These are phyloP conservation scores for Epipyxis sp. DNA, from an alignment of 108 stramenopile genomes.

Conservation along the genomic window DNA sequence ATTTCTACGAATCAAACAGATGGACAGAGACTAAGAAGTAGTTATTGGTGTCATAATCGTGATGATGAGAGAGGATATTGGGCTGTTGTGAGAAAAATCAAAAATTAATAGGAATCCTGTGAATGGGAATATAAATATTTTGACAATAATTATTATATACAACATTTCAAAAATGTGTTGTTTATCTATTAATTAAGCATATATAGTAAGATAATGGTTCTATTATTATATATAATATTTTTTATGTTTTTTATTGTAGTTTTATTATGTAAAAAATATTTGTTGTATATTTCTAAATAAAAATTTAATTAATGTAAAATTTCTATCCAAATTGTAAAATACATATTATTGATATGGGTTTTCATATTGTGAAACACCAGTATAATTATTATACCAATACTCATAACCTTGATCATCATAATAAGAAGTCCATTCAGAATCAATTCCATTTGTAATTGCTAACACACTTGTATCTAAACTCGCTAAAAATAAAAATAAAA, in stretches of 20 bases:
- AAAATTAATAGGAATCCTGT: too few species aligned
- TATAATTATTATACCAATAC: conserved; percentile 15
- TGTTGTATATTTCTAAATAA: too few species aligned
- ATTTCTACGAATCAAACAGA: background rate
- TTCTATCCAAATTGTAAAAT: too few species aligned
- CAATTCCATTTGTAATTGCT: background rate
- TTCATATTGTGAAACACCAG: conserved; percentile 22
- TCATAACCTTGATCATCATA: conserved; percentile 13
- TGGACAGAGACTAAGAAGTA: background rate
- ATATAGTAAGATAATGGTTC: too few species aligned
- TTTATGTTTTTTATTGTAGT: too few species aligned
- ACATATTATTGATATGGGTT: background rate
- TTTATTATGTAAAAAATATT: too few species aligned
- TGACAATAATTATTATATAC: too few species aligned
- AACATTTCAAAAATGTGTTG: too few species aligned
- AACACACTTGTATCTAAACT: background rate
- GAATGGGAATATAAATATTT: too few species aligned
- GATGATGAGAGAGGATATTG: background rate
- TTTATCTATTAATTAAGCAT: too few species aligned
- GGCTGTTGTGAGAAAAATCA: background rate
- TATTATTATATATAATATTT: too few species aligned
- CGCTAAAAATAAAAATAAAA: background rate
- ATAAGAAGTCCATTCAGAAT: background rate
- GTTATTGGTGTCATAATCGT: background rate
- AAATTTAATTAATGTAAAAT: too few species aligned